Evolutionary conservation across 441 rosid genomes (phyloP).

Genomic region (Corymbia calophylla): DNA sequence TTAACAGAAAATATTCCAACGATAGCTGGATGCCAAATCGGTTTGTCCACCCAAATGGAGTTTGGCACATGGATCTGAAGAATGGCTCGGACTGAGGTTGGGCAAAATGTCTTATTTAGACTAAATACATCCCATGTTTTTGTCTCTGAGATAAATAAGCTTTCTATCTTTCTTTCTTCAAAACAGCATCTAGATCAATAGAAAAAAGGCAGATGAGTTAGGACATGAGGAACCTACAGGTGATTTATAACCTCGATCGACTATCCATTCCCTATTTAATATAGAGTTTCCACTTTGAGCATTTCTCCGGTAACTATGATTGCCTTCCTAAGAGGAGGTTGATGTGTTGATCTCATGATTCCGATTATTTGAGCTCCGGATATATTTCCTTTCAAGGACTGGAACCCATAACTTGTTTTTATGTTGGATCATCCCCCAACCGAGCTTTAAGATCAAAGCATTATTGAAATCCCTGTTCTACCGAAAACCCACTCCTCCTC

Average conservation of each 20-base stretch:
- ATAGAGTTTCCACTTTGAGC: background rate
- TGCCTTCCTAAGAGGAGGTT: background rate
- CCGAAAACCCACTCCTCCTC: background rate
- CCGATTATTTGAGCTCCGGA: background rate
- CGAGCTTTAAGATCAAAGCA: background rate
- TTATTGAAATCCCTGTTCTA: background rate
- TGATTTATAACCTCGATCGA: background rate
- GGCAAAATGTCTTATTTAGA: background rate
- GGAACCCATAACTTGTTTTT: background rate
- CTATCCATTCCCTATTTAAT: background rate
- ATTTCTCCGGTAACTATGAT: background rate
- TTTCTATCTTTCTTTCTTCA: background rate
- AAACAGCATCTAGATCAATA: background rate
- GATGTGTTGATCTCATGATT: background rate
- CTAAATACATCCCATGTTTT: background rate
- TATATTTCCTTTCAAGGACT: background rate
- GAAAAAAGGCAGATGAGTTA: background rate
- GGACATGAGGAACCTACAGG: background rate
- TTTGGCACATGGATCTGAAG: background rate
- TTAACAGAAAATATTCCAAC: background rate
- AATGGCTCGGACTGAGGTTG: background rate
- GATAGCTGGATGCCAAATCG: background rate
- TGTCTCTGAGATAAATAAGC: background rate
- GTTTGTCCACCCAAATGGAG: background rate
- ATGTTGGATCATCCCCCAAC: background rate